These are phyloP conservation scores for Themeda triandra DNA, from an alignment of 176 grass and related monocot species.

Conservation along the genomic window DNA sequence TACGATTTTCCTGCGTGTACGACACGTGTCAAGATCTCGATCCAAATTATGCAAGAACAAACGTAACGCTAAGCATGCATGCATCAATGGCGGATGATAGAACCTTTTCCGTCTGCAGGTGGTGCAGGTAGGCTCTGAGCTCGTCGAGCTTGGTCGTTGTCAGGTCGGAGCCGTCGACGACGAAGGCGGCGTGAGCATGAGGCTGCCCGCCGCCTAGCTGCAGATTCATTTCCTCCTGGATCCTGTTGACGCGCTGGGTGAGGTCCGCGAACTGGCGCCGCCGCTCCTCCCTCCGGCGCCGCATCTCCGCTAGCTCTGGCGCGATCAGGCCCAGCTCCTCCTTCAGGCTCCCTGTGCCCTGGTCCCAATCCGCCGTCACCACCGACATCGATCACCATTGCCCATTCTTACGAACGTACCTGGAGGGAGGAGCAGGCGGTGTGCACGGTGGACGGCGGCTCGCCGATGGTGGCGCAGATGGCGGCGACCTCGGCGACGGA, in stretches of 20 bases:
- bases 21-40: neutral
- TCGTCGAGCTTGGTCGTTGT: conserved; percentile 54
- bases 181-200: neutral
- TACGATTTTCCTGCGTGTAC: conserved; percentile 51
- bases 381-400: neutral
- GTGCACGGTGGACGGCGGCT: conserved; percentile 25
- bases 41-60: neutral
- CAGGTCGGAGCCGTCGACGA: conserved; percentile 45
- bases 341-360: conserved; percentile 50
- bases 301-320: conserved; percentile 64
- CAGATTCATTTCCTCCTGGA: conserved; percentile 53
- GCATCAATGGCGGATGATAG: too few species aligned
- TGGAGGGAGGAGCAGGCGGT: conserved; percentile 7
- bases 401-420: neutral
- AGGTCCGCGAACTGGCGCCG: conserved; percentile 54
- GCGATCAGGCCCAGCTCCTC: conserved; percentile 57
- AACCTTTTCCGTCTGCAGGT: conserved; percentile 69
- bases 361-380: neutral
- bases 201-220: neutral
- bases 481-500: conserved; percentile 59
- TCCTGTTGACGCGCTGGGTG: conserved; percentile 33
- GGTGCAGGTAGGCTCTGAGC: conserved; percentile 46
- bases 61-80: neutral
- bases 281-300: conserved; percentile 43
- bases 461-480: conserved; percentile 64